Percentiles rank a stretch among this genome's conserved stretches.
These are phyloP conservation scores for Cajanus cajan DNA, from an alignment of 306 rosid genomes.

Conservation along the genomic window DNA sequence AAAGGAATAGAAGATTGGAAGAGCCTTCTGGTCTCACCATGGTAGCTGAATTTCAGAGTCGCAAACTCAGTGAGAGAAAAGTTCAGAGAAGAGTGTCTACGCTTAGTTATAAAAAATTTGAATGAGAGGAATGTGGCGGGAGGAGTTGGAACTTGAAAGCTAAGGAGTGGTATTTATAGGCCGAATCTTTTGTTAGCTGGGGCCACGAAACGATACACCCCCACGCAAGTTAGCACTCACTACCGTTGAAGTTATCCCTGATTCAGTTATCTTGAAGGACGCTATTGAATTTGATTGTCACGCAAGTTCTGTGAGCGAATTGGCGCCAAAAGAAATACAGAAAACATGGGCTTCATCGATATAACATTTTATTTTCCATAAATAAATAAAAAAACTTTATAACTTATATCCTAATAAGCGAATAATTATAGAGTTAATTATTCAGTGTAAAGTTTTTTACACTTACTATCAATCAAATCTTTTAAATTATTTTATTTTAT, in stretches of 20 bases:
- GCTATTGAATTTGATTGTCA: slow-evolving; percentile 15
- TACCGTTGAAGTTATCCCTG: slow-evolving; percentile 6
- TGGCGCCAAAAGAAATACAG: slow-evolving; percentile 24
- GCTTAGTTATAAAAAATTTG: not conserved
- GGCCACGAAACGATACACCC: not conserved
- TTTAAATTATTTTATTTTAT: no score
- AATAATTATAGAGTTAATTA: no score
- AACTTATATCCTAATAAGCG: no score
- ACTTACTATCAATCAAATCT: no score
- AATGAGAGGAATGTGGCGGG: slow-evolving; percentile 29
- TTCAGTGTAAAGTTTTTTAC: no score
- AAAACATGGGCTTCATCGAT: not conserved
- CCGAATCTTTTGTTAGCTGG: not conserved
- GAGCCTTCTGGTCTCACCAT: slow-evolving; percentile 50
- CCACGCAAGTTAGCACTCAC: not conserved
- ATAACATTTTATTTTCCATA: no score
- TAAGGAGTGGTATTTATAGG: slow-evolving; percentile 28
- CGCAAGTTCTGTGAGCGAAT: slow-evolving; percentile 25
- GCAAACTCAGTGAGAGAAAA: slow-evolving; percentile 3
- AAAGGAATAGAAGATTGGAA: not conserved
- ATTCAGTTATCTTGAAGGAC: not conserved
- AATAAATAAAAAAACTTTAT: no score
- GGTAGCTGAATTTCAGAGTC: slow-evolving; percentile 27
- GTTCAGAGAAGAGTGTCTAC: not conserved
- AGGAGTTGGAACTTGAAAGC: not conserved